Conservation (phyloP, 176 grass and related monocot genomes). For the Eleusine indica region DNA sequence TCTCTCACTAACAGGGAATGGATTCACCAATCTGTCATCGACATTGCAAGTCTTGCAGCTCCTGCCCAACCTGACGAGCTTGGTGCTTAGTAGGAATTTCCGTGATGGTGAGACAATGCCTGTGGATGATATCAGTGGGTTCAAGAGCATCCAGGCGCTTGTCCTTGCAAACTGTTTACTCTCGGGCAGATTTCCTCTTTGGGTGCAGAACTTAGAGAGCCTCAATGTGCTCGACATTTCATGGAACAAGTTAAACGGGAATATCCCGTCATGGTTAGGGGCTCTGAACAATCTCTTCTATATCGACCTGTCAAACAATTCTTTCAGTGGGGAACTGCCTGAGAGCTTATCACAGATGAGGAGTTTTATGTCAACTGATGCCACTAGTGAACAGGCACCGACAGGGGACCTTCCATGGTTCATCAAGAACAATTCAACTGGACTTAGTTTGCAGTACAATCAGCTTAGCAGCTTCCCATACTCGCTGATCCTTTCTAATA, state of each 20-base stretch:
- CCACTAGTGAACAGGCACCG: neutral
- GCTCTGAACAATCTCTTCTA: conserved; percentile 62
- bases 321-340: conserved; percentile 57
- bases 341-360: conserved; percentile 52
- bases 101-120: conserved; percentile 45
- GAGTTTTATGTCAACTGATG: conserved; percentile 24
- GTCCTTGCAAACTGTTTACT: conserved; percentile 59
- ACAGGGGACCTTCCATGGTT: conserved; percentile 40
- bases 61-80: conserved; percentile 48
- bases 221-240: conserved; percentile 67
- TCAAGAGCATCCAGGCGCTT: conserved; percentile 57
- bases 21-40: conserved; percentile 49
- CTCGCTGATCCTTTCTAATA: conserved; percentile 52
- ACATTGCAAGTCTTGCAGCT: conserved; percentile 56
- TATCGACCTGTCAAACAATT: conserved; percentile 68
- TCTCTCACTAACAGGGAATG: conserved; percentile 48
- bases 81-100: conserved; percentile 61
- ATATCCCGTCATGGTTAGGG: conserved; percentile 58
- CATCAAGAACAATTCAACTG: conserved; percentile 41
- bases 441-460: conserved; percentile 49
- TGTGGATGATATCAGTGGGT: conserved; percentile 39
- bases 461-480: conserved; percentile 53
- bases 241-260: conserved; percentile 63
- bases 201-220: conserved; percentile 38
- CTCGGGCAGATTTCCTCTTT: conserved; percentile 39